Evolutionary conservation across 345 rosid species (phyloP).

Genomic region (Dipteronia dyeriana): DNA sequence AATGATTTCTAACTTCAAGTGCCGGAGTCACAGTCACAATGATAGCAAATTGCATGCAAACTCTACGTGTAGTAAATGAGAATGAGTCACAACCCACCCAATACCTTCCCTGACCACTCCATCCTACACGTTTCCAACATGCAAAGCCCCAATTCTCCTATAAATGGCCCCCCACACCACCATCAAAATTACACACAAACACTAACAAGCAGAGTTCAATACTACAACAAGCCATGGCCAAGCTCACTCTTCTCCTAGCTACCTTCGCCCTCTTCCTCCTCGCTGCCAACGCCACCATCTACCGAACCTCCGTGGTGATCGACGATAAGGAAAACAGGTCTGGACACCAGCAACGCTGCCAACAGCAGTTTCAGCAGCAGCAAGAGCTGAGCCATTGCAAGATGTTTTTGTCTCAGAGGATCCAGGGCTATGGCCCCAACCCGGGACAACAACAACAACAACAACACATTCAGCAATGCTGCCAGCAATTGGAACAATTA

Average conservation of each 20-base stretch:
- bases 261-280: conserved; percentile 27
- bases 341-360: too few relatives aligned
- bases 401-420: too few relatives aligned
- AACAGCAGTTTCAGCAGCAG: too few relatives aligned
- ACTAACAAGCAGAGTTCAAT: too few relatives aligned
- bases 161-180: conserved; percentile 5
- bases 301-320: conserved; percentile 27
- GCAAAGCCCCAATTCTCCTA: conserved; percentile 21
- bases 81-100: neutral
- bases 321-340: conserved; percentile 11
- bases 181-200: too few relatives aligned
- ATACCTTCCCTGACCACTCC: neutral
- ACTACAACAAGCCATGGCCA: conserved; percentile 25
- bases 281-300: conserved; percentile 33
- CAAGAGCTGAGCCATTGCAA: too few relatives aligned
- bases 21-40: neutral
- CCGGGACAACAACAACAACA: too few relatives aligned
- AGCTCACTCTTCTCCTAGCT: conserved; percentile 24
- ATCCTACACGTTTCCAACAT: conserved; percentile 32
- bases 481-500: too few relatives aligned
- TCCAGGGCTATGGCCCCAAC: too few relatives aligned
- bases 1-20: too few relatives aligned
- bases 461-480: too few relatives aligned
- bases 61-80: neutral
- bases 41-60: conserved; percentile 19